phyloP scores from a whole-genome alignment of 345 rosid species.

The Physaria fendleri region DNA sequence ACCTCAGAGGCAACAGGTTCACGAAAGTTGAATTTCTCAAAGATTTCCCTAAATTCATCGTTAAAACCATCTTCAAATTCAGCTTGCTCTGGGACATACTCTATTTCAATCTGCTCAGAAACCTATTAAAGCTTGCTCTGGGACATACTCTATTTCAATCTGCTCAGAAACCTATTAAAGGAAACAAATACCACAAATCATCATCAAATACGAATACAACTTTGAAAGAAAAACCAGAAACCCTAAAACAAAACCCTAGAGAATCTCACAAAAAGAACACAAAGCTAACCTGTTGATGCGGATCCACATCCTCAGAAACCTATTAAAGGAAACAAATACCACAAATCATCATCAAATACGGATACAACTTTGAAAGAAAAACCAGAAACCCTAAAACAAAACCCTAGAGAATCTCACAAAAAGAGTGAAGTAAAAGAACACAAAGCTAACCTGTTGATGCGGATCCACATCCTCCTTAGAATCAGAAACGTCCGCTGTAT shows the following conservation, averaged over 20 bases:
- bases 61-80: constrained; percentile 61
- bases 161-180: too few species aligned
- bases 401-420: constrained; percentile 15
- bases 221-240: too few species aligned
- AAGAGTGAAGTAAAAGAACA: background rate
- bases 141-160: too few species aligned
- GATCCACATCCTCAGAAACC: constrained; percentile 38
- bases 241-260: constrained; percentile 30
- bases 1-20: constrained; percentile 49
- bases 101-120: constrained; percentile 48
- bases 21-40: constrained; percentile 57
- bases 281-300: constrained; percentile 35
- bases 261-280: background rate
- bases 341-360: too few species aligned
- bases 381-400: too few species aligned
- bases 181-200: too few species aligned
- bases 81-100: constrained; percentile 72
- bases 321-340: too few species aligned
- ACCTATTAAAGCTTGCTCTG: too few species aligned
- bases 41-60: constrained; percentile 63
- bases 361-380: too few species aligned
- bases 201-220: too few species aligned
- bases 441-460: constrained; percentile 33
- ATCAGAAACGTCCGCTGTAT: constrained; percentile 28
- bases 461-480: constrained; percentile 42